These are phyloP conservation scores for Picea mariana DNA, from an alignment of 83 land plant genomes.

Conservation along the genomic window DNA sequence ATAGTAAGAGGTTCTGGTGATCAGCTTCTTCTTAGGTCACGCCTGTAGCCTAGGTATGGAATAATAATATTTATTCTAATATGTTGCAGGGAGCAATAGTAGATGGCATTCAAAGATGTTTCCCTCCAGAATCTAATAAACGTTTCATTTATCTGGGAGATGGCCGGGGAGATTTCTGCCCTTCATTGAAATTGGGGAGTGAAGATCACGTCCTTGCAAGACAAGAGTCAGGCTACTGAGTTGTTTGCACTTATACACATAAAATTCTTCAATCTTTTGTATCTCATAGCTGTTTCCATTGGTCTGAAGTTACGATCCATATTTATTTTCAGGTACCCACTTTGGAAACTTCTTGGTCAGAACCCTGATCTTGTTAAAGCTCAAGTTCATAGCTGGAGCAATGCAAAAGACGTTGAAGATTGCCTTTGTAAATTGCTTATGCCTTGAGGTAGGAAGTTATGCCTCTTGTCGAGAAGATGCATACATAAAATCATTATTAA, in stretches of 20 bases:
- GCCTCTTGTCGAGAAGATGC: too few species aligned
- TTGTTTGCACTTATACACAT: not conserved
- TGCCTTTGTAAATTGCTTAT: conserved; percentile 1
- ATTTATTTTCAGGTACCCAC: conserved; percentile 15
- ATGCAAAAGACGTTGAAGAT: conserved; percentile 14
- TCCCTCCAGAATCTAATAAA: conserved; percentile 27
- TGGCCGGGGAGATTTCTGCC: conserved; percentile 89
- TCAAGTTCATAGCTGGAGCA: conserved; percentile 16
- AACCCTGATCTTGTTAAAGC: conserved; percentile 7
- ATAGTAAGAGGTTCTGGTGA: not conserved
- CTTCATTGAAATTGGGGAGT: conserved; percentile 51
- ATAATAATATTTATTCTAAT: not conserved
- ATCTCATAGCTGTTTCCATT: not conserved
- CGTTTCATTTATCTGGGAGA: conserved; percentile 77
- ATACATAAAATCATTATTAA: too few species aligned
- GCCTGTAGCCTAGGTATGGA: not conserved
- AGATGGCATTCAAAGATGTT: conserved; percentile 16
- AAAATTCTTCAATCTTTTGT: not conserved
- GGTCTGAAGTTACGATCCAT: not conserved
- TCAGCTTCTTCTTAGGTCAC: not conserved
- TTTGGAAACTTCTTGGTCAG: not conserved
- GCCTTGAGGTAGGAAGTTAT: too few species aligned
- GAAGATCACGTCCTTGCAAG: conserved; percentile 46
- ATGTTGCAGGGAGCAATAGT: conserved; percentile 30
- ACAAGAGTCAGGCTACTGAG: not conserved